A percentile compares a stretch with the other conserved stretches of the same genome.
Conservation (phyloP, 352 stramenopile genomes). For the Phytophthora hybrid region DNA sequence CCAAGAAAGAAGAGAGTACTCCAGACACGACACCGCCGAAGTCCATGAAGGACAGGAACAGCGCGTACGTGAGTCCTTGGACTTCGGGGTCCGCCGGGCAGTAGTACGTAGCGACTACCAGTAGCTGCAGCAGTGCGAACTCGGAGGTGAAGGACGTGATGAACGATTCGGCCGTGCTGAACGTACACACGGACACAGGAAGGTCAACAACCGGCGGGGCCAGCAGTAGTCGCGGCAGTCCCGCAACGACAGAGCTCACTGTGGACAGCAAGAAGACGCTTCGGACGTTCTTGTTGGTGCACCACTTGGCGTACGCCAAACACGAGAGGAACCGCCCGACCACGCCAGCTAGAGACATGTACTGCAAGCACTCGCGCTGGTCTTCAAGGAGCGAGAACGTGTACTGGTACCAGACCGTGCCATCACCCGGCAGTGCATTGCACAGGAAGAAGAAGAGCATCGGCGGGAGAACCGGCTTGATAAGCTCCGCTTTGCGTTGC, state of each 20-base stretch:
- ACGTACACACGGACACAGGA: constrained; percentile 74
- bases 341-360: constrained; percentile 72
- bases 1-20: constrained; percentile 62
- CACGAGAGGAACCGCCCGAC: constrained; percentile 77
- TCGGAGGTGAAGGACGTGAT: constrained; percentile 81
- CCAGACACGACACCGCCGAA: constrained; percentile 82
- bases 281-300: constrained; percentile 66
- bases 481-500: constrained; percentile 51
- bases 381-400: constrained; percentile 67
- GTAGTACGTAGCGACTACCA: constrained; percentile 88
- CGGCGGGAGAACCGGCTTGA: constrained; percentile 65
- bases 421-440: constrained; percentile 70
- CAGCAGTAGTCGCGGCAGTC: constrained; percentile 70
- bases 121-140: constrained; percentile 82
- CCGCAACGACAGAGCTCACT: constrained; percentile 66
- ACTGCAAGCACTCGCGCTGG: constrained; percentile 76
- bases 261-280: constrained; percentile 83
- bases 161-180: constrained; percentile 75
- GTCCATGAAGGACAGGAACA: constrained; percentile 89
- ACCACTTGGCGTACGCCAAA: constrained; percentile 78
- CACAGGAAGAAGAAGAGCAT: constrained; percentile 89
- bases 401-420: constrained; percentile 87
- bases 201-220: constrained; percentile 61
- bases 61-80: constrained; percentile 80
- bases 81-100: constrained; percentile 62